Percentiles rank a stretch among this genome's conserved stretches.
These are phyloP conservation scores for Amyloporia xantha DNA, from an alignment of 768 basidiomycete genomes.

Conservation along the genomic window DNA sequence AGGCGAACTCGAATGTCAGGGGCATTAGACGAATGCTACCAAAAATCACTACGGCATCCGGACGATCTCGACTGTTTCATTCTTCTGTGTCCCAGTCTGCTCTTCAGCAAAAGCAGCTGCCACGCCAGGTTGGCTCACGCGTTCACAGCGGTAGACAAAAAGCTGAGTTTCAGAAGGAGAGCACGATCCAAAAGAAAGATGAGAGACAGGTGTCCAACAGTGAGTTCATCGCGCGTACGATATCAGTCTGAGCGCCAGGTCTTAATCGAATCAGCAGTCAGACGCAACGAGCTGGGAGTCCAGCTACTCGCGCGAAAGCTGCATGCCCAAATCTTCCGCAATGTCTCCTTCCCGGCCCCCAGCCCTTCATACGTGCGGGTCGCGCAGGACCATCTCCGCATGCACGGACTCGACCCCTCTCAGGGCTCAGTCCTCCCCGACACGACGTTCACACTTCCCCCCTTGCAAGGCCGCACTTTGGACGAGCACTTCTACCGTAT, in stretches of 20 bases:
- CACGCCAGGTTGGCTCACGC: neutral
- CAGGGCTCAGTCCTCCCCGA: conserved; percentile 80
- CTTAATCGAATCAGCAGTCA: conserved; percentile 32
- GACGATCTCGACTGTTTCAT: conserved; percentile 3
- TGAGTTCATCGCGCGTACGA: neutral
- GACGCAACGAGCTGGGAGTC: conserved; percentile 87
- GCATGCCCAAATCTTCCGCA: conserved; percentile 77
- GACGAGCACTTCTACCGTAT: conserved; percentile 87
- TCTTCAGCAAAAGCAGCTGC: conserved; percentile 4
- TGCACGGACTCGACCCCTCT: conserved; percentile 74
- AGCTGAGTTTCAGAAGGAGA: neutral
- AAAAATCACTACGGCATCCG: neutral
- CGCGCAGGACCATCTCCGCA: conserved; percentile 71
- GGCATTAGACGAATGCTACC: conserved; percentile 1
- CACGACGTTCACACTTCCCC: conserved; percentile 74
- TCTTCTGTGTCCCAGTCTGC: conserved; percentile 2
- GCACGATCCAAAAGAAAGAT: neutral
- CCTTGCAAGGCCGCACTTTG: conserved; percentile 72
- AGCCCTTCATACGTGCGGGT: conserved; percentile 60
- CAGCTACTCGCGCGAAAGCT: conserved; percentile 82
- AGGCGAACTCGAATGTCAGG: conserved; percentile 3
- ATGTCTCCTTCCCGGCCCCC: conserved; percentile 57
- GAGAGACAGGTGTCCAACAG: neutral
- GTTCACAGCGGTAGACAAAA: neutral
- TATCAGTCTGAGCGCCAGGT: too few relatives aligned